phyloP scores from a whole-genome alignment of 2,329 filamentous ascomycete species.

The Monilinia laxa region DNA sequence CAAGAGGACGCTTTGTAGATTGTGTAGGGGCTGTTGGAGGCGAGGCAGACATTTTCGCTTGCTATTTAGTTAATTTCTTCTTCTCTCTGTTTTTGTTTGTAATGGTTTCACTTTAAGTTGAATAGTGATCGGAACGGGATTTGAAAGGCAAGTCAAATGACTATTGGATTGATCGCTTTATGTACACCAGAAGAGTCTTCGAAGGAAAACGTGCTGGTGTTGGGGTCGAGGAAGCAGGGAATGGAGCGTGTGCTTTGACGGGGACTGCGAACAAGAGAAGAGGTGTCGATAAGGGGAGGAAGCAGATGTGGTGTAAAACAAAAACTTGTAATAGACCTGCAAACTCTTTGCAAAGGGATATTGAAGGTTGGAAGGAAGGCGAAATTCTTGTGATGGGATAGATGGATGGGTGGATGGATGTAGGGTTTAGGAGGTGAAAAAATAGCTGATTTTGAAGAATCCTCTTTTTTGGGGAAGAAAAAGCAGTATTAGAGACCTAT shows the following conservation, averaged over 20 bases:
- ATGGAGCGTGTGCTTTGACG: conserved; percentile 40
- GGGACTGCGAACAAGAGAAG: conserved; percentile 40
- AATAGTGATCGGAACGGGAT: conserved; percentile 45
- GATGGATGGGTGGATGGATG: conserved; percentile 30
- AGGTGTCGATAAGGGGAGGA: conserved; percentile 38
- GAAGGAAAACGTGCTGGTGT: conserved; percentile 93
- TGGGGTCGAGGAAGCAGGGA: conserved; percentile 42
- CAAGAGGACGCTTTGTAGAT: conserved; percentile 85
- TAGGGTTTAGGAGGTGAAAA: conserved; percentile 31
- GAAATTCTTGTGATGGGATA: conserved; percentile 17
- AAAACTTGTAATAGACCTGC: conserved; percentile 33
- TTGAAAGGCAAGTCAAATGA: conserved; percentile 48
- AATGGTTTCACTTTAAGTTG: conserved; percentile 34
- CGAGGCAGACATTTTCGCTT: conserved; percentile 69
- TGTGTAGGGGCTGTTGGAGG: conserved; percentile 62
- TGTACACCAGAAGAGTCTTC: conserved; percentile 83
- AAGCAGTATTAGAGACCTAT: conserved; percentile 42
- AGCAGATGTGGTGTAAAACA: conserved; percentile 41
- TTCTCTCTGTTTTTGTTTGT: conserved; percentile 28
- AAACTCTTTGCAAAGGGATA: conserved; percentile 37
- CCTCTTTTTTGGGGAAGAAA: conserved; percentile 29
- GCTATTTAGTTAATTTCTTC: conserved; percentile 44
- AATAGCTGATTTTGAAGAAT: conserved; percentile 37
- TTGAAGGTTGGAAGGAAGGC: conserved; percentile 35
- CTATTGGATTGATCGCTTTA: conserved; percentile 60